These are phyloP conservation scores for Coemansia pectinata DNA, from an alignment of 192 early-diverging fungal species.

Conservation along the genomic window DNA sequence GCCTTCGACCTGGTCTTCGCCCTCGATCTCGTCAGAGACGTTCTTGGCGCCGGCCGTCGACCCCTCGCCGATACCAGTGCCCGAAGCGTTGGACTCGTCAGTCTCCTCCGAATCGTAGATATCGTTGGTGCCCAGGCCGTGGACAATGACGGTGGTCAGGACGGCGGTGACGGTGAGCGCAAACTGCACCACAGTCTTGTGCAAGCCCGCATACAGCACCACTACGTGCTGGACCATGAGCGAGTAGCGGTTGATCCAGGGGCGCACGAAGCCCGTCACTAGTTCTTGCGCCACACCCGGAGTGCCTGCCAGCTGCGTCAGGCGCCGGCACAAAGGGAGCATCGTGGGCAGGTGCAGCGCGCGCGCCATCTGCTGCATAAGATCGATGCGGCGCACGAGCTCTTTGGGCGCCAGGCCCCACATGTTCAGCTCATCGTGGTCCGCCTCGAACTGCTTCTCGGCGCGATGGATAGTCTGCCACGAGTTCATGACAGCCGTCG, in stretches of 20 bases:
- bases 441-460: constrained; percentile 17
- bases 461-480: constrained; percentile 44
- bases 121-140: constrained; percentile 88
- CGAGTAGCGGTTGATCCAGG: constrained; percentile 47
- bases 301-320: neutral
- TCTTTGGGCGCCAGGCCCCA: constrained; percentile 47
- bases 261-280: constrained; percentile 18
- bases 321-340: constrained; percentile 15
- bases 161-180: constrained; percentile 27
- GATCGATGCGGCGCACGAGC: constrained; percentile 30
- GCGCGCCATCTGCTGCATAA: constrained; percentile 23
- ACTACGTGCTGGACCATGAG: constrained; percentile 58
- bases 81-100: constrained; percentile 54
- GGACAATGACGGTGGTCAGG: constrained; percentile 63
- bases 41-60: constrained; percentile 85
- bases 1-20: constrained; percentile 94
- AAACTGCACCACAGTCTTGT: constrained; percentile 74
- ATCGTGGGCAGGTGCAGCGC: constrained; percentile 36
- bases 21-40: constrained; percentile 96
- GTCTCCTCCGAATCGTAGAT: constrained; percentile 63
- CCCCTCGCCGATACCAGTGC: constrained; percentile 92
- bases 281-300: neutral
- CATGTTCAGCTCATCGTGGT: constrained; percentile 12
- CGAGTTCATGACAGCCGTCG: constrained; percentile 40
- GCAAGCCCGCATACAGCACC: constrained; percentile 58